A percentile compares a stretch with the other conserved stretches of the same genome.
Conservation (phyloP, 139 green algal genomes). For the Dunaliella sp. region DNA sequence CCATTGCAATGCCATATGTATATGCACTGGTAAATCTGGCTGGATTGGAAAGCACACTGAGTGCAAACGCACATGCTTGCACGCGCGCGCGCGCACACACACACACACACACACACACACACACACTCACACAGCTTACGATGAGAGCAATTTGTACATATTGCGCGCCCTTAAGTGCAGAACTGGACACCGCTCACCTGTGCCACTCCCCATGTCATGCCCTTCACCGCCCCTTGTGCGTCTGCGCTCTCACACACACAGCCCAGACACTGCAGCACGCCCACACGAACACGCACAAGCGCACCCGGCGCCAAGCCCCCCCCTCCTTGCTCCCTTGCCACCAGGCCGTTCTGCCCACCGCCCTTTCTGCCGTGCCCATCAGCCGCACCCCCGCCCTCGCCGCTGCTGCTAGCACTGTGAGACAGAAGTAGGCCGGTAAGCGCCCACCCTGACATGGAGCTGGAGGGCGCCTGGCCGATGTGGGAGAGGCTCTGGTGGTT, state of each 20-base stretch:
- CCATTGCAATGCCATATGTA: no score
- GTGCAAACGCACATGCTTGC: no score
- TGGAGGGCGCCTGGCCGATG: background rate
- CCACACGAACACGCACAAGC: conserved; percentile 38
- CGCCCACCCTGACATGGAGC: background rate
- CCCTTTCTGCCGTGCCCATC: background rate
- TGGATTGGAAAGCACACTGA: no score
- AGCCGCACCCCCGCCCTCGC: background rate
- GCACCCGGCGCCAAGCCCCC: conserved; percentile 42
- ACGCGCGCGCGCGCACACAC: no score
- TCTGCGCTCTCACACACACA: conserved; percentile 13
- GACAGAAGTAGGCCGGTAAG: background rate
- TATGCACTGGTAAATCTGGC: no score
- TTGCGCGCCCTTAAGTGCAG: no score
- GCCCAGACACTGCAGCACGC: conserved; percentile 47
- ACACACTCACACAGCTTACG: no score
- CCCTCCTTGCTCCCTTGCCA: background rate
- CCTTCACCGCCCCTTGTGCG: conserved; percentile 23
- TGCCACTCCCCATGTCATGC: conserved; percentile 30
- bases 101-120: no score
- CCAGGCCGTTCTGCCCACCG: background rate
- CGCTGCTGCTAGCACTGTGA: background rate
- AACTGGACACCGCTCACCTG: no score
- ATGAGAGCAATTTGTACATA: no score
- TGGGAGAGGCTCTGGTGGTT: background rate